phyloP scores from a whole-genome alignment of 345 rosid genomes.

The Rhodomyrtus tomentosa region DNA sequence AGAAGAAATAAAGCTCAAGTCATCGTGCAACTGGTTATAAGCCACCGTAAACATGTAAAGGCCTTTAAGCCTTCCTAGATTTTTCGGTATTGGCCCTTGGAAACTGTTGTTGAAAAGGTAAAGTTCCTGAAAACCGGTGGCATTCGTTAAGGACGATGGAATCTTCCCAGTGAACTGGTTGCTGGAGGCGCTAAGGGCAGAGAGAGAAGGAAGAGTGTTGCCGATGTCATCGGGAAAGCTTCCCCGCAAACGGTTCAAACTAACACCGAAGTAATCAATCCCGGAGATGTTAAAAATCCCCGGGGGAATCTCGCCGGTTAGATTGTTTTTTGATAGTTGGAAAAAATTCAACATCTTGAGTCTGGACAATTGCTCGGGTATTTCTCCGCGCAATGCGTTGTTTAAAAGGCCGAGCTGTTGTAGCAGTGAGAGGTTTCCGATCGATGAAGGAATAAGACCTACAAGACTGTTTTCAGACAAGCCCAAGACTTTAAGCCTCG shows the following conservation, averaged over 20 bases:
- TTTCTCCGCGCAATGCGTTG: neutral
- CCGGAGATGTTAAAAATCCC: neutral
- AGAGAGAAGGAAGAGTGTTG: neutral
- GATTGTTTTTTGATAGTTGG: neutral
- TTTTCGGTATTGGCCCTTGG: too few species aligned
- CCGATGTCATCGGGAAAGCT: neutral
- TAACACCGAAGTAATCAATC: accelerated
- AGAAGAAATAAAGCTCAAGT: too few species aligned
- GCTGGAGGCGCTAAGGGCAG: accelerated
- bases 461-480: neutral
- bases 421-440: neutral
- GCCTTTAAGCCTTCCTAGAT: too few species aligned
- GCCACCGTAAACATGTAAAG: too few species aligned
- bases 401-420: accelerated
- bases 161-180: neutral
- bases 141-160: too few species aligned
- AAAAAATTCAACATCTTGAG: neutral
- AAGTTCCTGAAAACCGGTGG: too few species aligned
- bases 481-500: neutral
- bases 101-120: too few species aligned
- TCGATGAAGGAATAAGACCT: neutral
- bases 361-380: neutral
- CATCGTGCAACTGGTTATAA: too few species aligned
- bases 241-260: neutral
- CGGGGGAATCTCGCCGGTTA: neutral